These are phyloP conservation scores for Talaromyces sp. DNA, from an alignment of 2,329 filamentous ascomycete species.

Conservation along the genomic window DNA sequence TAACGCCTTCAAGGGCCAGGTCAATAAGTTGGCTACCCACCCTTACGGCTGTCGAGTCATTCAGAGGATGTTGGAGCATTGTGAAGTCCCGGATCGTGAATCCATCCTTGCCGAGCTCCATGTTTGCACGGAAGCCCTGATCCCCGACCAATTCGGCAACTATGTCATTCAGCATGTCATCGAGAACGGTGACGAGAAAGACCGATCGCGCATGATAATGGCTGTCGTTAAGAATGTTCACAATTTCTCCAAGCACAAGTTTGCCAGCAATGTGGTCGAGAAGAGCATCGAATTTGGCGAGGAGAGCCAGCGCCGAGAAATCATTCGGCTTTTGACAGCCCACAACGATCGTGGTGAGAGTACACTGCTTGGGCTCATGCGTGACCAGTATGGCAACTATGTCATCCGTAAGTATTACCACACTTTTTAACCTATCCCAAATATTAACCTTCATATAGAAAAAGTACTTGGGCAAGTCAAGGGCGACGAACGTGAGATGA, in stretches of 20 bases:
- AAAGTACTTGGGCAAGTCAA: conserved; percentile 66
- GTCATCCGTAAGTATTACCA: conserved; percentile 73
- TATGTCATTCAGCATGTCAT: conserved; percentile 95
- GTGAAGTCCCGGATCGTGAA: conserved; percentile 63
- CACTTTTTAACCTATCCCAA: not conserved
- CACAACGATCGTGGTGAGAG: conserved; percentile 59
- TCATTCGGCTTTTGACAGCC: conserved; percentile 59
- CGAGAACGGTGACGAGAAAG: conserved; percentile 64
- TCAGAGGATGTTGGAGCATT: conserved; percentile 83
- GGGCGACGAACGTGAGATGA: conserved; percentile 52
- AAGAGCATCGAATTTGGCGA: conserved; percentile 74
- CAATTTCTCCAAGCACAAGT: conserved; percentile 84
- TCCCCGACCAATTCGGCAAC: conserved; percentile 87
- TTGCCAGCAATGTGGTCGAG: conserved; percentile 94
- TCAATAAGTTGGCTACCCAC: conserved; percentile 69
- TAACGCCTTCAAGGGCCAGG: conserved; percentile 68
- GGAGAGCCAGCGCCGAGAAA: conserved; percentile 61
- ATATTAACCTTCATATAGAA: conserved; percentile 49
- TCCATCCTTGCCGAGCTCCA: conserved; percentile 75
- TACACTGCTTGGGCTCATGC: conserved; percentile 71
- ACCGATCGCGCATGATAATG: conserved; percentile 66
- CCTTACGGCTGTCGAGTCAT: conserved; percentile 88
- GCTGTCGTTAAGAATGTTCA: conserved; percentile 68
- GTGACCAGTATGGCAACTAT: conserved; percentile 91
- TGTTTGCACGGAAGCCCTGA: conserved; percentile 62